Base-by-base conservation (phyloP, 2,329 filamentous ascomycete species). In the Microsporum ferrugineum region DNA sequence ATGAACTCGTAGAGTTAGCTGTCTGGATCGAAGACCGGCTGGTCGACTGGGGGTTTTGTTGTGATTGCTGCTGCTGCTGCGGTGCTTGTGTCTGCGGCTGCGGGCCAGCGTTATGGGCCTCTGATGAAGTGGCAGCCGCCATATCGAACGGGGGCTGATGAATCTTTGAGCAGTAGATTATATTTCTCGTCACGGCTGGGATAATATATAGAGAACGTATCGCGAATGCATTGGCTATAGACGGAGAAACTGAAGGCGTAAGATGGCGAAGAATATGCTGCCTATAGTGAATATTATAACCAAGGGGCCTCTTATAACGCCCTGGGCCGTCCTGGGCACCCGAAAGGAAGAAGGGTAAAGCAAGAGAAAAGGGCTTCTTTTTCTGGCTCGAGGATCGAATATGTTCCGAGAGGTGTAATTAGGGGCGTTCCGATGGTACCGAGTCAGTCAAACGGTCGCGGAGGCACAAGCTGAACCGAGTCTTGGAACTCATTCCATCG, bases 1-100 rank as follows among this genome's bases (percentile, higher is more conserved):
- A 76, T 63, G 72, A 75, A 58, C 75, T 73, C 64, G 75, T 72
- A 41, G 73, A 73, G 66, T 73, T 76, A 63, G 75, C 73, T 47
- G 72, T 72, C 59, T 75, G 74, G 66, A 71, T 69, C 59, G 73
- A 70, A 60, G 70, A 70, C 65, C 68, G 69, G 65, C 66, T 69
- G 57, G 68, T 67, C 61, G 71, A 66, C 65, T 73, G 73, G 55
- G 66, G 63, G 51, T 34, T 55, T 12, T 36, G 51, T 2, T 36
- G 51, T 1, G n/a, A 8, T 65, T 69, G 59, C 62, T 62, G 63
- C 58, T 51, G 59, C 45, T 62, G 59, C 41, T 49, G 45, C 23
- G 29, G 39, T 43, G 39, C 4, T n/a, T 43, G 39, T 43, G 39
- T 43, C 10, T 43, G 39, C 14, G 64, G 59, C 58, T 57, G 62